Base-by-base conservation (phyloP, 176 grass and related monocot species). In the Carex parvula region DNA sequence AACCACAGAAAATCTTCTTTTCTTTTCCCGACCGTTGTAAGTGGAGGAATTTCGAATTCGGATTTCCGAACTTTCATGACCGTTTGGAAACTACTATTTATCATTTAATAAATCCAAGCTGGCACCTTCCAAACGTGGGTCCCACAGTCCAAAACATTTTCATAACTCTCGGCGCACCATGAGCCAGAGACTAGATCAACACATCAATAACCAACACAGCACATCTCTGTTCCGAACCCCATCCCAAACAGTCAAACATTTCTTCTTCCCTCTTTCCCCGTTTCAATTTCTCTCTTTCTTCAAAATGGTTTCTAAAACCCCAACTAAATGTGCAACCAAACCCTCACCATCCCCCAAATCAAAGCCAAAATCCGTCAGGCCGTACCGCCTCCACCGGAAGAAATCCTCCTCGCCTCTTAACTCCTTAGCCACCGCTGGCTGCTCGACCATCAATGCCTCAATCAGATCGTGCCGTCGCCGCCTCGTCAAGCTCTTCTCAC, bases 291-390 rank as follows among this genome's bases (percentile, higher is more conserved):
- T 24, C 70, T 35, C 44, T 50, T 54, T 68, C 41, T 68, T 18
- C 26, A 24, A 32, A 85, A 97, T 94, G 92, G 92, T 97, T 67
- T 97, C 92, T 17, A 94, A 87, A 85, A 97, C 92, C 70, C 94
- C 94, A 84, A 91, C 83, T 1, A 97, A 91, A 82, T 39, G 37
- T 46, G 0, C 21, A 13, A 30, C 65, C n/a, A 86, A 75, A 73
- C 83, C 83, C 46, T 74, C 79, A 15, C 86, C 89, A 5, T 86
- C 46, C 57, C 58, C 42, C 14, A 88, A 86, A 60, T 66, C 74
- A 50, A 37, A 90, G 81, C 48, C 85, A 83, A 60, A 8, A 75
- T 50, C 89, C 70, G 87, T 55, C 72, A 7, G 21, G 21, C 70
- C 73, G 29, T 85, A 80, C 84, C 88, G 30, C 20, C 11, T 39